Evolutionary conservation across 2,329 filamentous ascomycete genomes (phyloP), one percentile per base, ranked within the genome.

Genomic region (Scedosporium apiospermum): DNA sequence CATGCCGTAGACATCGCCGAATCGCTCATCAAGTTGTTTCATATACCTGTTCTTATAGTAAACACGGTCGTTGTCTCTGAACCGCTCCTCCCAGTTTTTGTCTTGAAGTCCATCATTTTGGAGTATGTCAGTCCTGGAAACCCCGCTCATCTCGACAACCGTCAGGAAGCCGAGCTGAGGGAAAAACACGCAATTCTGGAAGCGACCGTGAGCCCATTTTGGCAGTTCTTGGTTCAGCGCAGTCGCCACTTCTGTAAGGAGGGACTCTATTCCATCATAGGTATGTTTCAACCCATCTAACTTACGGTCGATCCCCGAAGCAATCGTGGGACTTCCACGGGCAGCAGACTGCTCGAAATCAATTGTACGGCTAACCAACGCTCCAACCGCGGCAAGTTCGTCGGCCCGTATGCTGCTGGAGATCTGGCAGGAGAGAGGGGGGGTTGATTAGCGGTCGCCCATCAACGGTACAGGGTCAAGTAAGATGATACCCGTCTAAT

Each of bases 91-190:
- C 95, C 93, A 99, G 0, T 75, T 74, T 63, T 86, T 86, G 16
- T 80, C 77, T 1, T 76, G 70, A 38, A 57, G 46, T 21, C 27
- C 38, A 3, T 77, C 71, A 0, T 80, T 90, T 67, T 85, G 80
- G 66, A 88, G 93, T 10, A 83, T 76, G 0, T 84, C 82, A 57
- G 80, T 76, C 0, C 85, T 84, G 1, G 82, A 85, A 1, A 78
- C 72, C 14, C 69, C 65, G 55, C 73, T 68, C 9, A 65, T 63
- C 67, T 91, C 83, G 16, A 96, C 86, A 0, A 88, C 86, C 2
- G 92, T 89, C 44, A 97, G 82, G 70, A 97, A 99, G 0, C 95
- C 95, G 44, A 97, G 84, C 69, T 96, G 92, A 0, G 93, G 93
- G 65, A 96, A 89, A 71, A 95, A 96, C 18, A 95, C 88, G 65